Conservation (phyloP, 352 stramenopile species). For the Pythium coloratum region DNA sequence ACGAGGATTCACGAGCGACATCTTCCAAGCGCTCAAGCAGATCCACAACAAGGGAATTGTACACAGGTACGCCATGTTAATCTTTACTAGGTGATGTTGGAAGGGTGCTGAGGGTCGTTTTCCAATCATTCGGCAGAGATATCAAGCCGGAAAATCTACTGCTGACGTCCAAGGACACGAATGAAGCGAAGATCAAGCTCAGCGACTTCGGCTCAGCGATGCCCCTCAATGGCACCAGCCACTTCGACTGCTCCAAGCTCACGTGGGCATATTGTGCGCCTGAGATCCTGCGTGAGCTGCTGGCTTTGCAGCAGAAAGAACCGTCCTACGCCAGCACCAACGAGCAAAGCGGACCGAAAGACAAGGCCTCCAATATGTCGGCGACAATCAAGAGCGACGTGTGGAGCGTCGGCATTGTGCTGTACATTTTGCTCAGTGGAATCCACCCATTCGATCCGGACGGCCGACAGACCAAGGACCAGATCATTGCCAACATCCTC, state of each 20-base stretch:
- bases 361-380: constrained; percentile 34
- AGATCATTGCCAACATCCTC: constrained; percentile 67
- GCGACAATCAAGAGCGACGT: constrained; percentile 64
- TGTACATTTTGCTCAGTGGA: constrained; percentile 86
- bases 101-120: too few species aligned
- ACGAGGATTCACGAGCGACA: constrained; percentile 43
- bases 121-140: constrained; percentile 30
- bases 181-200: constrained; percentile 72
- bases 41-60: constrained; percentile 75
- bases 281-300: constrained; percentile 47
- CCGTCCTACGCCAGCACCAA: constrained; percentile 21
- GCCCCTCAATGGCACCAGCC: constrained; percentile 40
- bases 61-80: constrained; percentile 32
- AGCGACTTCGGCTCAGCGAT: constrained; percentile 85
- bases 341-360: constrained; percentile 9
- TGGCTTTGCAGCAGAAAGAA: constrained; percentile 9
- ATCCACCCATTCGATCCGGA: constrained; percentile 77
- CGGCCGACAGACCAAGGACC: constrained; percentile 63
- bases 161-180: constrained; percentile 68
- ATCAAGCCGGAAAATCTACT: constrained; percentile 89
- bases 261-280: constrained; percentile 71
- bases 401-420: constrained; percentile 88
- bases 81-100: too few species aligned
- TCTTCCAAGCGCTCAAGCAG: constrained; percentile 57
- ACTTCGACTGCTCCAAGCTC: constrained; percentile 48